Conservation (phyloP, 805 yeast species). For the Metschnikowia hibisci region DNA sequence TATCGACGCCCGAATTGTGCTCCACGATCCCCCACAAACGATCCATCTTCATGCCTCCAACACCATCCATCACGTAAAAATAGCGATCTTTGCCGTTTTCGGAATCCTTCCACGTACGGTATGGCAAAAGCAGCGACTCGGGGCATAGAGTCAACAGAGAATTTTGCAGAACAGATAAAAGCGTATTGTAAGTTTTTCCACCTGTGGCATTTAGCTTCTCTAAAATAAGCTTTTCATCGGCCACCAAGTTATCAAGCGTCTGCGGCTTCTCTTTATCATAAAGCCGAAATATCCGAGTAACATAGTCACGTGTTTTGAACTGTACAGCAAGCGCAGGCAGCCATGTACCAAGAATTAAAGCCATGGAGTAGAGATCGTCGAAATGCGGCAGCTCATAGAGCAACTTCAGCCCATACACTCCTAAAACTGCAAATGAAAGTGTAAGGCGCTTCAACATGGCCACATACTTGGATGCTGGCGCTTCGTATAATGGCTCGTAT, state of each 20-base stretch:
- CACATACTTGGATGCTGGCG: conserved; percentile 59
- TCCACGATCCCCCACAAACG: conserved; percentile 83
- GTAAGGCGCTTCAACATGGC: conserved; percentile 60
- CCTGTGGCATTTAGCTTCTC: conserved; percentile 71
- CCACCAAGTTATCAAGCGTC: conserved; percentile 55
- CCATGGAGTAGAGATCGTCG: conserved; percentile 44
- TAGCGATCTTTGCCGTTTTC: conserved; percentile 32
- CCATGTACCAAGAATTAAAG: conserved; percentile 46
- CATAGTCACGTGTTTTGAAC: conserved; percentile 61
- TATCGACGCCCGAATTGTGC: conserved; percentile 57
- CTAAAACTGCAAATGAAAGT: conserved; percentile 56
- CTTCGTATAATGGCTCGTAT: conserved; percentile 58
- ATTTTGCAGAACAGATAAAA: conserved; percentile 45
- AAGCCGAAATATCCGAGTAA: conserved; percentile 64
- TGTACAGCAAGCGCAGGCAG: conserved; percentile 50
- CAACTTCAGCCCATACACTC: conserved; percentile 59
- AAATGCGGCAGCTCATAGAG: conserved; percentile 52
- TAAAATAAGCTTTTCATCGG: conserved; percentile 61
- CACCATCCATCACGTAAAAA: conserved; percentile 63
- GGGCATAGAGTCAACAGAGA: conserved; percentile 30
- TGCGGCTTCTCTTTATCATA: conserved; percentile 63
- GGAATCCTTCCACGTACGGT: conserved; percentile 37
- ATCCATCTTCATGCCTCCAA: conserved; percentile 82
- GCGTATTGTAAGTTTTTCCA: conserved; percentile 56
- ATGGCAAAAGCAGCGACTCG: conserved; percentile 21